phyloP scores from a whole-genome alignment of 1,284 basidiomycete species.

The Entoloma clypeatum region DNA sequence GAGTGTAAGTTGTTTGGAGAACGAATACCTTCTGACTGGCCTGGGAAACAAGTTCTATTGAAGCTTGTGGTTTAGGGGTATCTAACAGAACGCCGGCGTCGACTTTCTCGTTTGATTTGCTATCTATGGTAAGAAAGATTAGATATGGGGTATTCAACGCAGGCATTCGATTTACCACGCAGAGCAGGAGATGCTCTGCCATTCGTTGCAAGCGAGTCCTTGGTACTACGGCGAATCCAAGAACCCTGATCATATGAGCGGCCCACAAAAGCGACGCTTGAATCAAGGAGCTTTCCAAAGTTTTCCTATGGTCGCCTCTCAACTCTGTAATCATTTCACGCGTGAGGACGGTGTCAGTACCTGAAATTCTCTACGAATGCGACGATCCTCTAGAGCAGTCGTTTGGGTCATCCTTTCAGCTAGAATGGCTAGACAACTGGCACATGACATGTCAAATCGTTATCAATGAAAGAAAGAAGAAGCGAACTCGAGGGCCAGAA shows the following conservation, averaged over 20 bases:
- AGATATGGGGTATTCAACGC: background rate
- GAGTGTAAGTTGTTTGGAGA: background rate
- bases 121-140: conserved; percentile 30
- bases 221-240: conserved; percentile 71
- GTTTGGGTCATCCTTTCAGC: conserved; percentile 87
- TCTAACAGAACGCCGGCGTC: conserved; percentile 45
- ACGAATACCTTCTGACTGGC: conserved; percentile 28
- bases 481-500: conserved; percentile 67
- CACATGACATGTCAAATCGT: conserved; percentile 7
- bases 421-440: conserved; percentile 76
- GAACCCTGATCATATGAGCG: conserved; percentile 73
- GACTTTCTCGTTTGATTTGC: conserved; percentile 55
- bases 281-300: conserved; percentile 83
- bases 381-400: conserved; percentile 84
- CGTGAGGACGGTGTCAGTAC: conserved; percentile 29
- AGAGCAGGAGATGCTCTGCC: conserved; percentile 68
- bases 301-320: conserved; percentile 54
- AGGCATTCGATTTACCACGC: conserved; percentile 34
- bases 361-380: conserved; percentile 88
- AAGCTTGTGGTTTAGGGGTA: conserved; percentile 37
- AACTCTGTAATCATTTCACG: background rate
- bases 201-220: conserved; percentile 53
- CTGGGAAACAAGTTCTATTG: conserved; percentile 50
- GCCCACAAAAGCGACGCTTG: conserved; percentile 71
- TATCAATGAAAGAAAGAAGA: too few species aligned